Evolutionary conservation across 2,329 filamentous ascomycete species (phyloP), one percentile per base, ranked within the genome.

Genomic region (Cytospora paraplurivora): DNA sequence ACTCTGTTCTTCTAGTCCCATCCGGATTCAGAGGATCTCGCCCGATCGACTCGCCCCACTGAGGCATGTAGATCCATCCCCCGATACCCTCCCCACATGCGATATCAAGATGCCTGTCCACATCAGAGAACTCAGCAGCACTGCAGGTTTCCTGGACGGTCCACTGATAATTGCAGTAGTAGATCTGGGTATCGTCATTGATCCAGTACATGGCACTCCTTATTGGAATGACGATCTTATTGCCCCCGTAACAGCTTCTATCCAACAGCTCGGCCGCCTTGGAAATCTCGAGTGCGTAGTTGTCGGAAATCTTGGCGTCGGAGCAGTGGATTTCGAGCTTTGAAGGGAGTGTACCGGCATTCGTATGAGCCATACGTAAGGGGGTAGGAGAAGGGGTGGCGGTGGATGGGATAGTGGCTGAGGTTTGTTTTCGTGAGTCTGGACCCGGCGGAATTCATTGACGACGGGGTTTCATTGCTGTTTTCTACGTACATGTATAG

Each of bases 241-340:
- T 47, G 7, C 44, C 44, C n/a, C n/a, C 44, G 8, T 47, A 47
- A 17, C 44, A 47, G n/a, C 7, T 47, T 11, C n/a, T 47, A n/a
- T 47, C 12, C 44, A 47, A 10, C n/a, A 47, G 10, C n/a, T 47
- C n/a, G n/a, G 44, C 44, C n/a, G 44, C 44, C 12, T 47, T 47
- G n/a, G 44, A 10, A 5, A 47, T 21, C n/a, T 47, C 44, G 44
- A 47, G 2, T n/a, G 44, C 44, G n/a, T 47, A 47, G n/a, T 47
- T 47, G n/a, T 47, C n/a, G n/a, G 44, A 47, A n/a, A 47, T 47
- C 44, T 12, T 8, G 44, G 3, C 15, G n/a, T n/a, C 44, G 44
- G 44, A 47, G 44, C 44, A 47, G 44, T 47, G 44, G 8, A 47
- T 47, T n/a, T 47, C 44, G 44, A 47, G n/a, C n/a, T 21, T 47